Percentiles rank a stretch among this genome's conserved stretches.
Evolutionary conservation across 2,329 filamentous ascomycete genomes (phyloP).

Genomic region (Sporothrix inflata): DNA sequence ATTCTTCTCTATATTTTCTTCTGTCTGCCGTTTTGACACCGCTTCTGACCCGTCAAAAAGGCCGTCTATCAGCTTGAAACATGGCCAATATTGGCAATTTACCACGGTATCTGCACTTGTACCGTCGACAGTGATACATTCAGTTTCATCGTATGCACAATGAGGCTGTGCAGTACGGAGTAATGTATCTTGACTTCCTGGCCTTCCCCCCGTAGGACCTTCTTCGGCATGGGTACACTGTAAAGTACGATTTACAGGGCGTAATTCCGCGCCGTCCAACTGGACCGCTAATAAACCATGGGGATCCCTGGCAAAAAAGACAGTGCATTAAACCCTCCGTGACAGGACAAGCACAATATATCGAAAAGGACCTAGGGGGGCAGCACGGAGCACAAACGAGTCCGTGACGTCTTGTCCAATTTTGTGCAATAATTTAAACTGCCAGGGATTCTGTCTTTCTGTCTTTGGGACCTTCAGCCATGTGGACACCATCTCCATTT

Average conservation of each 20-base stretch:
- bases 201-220: not conserved
- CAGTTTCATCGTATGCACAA: not conserved
- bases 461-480: not conserved
- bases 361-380: not conserved
- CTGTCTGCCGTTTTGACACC: not conserved
- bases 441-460: not conserved
- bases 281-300: not conserved
- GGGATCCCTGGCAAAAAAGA: not conserved
- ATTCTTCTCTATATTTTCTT: not conserved
- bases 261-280: not conserved
- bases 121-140: not conserved
- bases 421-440: not conserved
- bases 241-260: not conserved
- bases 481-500: conserved; percentile 4
- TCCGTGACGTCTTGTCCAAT: conserved; percentile 2
- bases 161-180: conserved; percentile 9
- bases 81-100: conserved; percentile 10
- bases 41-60: not conserved
- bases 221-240: not conserved
- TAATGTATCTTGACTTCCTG: no score
- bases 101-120: not conserved
- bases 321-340: not conserved
- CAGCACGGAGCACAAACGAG: conserved; percentile 18
- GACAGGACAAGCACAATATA: conserved; percentile 1
- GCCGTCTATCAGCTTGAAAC: conserved; percentile 3